These are phyloP conservation scores for Nannochloropsis gaditana DNA, from an alignment of 108 stramenopile species.

Conservation along the genomic window DNA sequence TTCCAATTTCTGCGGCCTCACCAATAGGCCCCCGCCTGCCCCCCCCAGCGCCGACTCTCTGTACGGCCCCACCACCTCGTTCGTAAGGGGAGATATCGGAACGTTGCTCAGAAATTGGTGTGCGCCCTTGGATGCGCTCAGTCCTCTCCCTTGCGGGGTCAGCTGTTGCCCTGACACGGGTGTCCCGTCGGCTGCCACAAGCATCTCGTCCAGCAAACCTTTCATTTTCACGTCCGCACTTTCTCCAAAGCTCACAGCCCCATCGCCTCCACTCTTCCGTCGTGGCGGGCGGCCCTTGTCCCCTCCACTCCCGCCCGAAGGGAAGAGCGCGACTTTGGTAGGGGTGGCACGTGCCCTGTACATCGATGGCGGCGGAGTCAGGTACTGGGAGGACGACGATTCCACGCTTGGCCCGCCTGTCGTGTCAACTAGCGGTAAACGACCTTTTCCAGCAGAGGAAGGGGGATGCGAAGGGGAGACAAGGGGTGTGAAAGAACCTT, in stretches of 20 bases:
- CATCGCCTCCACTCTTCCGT: not conserved
- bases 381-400: not conserved
- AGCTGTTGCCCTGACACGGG: not conserved
- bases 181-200: not conserved
- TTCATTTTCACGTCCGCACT: not conserved
- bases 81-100: not conserved
- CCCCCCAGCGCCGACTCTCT: constrained; percentile 10
- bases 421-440: not conserved
- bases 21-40: not conserved
- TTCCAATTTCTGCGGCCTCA: too few relatives aligned
- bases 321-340: not conserved
- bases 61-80: constrained; percentile 13
- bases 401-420: not conserved
- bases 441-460: not conserved
- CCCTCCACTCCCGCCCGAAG: not conserved
- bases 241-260: not conserved
- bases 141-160: not conserved
- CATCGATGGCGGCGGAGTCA: not conserved
- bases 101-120: not conserved
- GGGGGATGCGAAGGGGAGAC: not conserved
- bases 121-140: not conserved
- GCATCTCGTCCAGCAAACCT: constrained; percentile 14
- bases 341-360: too few relatives aligned
- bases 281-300: not conserved
- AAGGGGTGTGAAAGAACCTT: not conserved